Conservation (phyloP, 306 rosid genomes). For the Astragalus glycyphyllos region DNA sequence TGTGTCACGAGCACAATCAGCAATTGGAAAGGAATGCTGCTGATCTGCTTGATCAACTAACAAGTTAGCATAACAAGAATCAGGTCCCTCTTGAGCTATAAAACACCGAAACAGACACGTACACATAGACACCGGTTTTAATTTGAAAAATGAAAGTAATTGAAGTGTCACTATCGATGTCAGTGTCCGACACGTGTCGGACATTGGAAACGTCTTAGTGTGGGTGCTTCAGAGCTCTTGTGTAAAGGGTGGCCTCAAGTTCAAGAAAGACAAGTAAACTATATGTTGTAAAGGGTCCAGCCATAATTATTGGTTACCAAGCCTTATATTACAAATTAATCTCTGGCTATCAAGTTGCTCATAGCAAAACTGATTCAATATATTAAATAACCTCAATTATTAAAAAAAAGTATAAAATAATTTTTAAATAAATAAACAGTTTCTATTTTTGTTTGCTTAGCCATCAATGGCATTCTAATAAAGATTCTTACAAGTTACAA, state of each 20-base stretch:
- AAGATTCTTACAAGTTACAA: too few species aligned
- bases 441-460: background rate
- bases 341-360: too few species aligned
- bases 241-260: too few species aligned
- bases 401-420: background rate
- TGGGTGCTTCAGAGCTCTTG: too few species aligned
- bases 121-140: too few species aligned
- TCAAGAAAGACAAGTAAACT: slow-evolving; percentile 23
- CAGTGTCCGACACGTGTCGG: too few species aligned
- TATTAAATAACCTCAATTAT: background rate
- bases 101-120: too few species aligned
- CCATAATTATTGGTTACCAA: background rate
- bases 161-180: too few species aligned
- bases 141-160: too few species aligned
- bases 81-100: too few species aligned
- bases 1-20: slow-evolving; percentile 47
- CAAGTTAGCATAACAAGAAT: background rate
- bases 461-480: too few species aligned
- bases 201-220: too few species aligned
- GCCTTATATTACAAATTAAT: background rate
- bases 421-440: background rate
- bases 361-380: background rate
- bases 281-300: background rate
- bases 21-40: slow-evolving; percentile 29
- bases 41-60: slow-evolving; percentile 45